Evolutionary conservation across 1,139 yeast genomes (phyloP), one percentile per base, ranked within the genome.

Genomic region (Petasospora rhodanensis): DNA sequence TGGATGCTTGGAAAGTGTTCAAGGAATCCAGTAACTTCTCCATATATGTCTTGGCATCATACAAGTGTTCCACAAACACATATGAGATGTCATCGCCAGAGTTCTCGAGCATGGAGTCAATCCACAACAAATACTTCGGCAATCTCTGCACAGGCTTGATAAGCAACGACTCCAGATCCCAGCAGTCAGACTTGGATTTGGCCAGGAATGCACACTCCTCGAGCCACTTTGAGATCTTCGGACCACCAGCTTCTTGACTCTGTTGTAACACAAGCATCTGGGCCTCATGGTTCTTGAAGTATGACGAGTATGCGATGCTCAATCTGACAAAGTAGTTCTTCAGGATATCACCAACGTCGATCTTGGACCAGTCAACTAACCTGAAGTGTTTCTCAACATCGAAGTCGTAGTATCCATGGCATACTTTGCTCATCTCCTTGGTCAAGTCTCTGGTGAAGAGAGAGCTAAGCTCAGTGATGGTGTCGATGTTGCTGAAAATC

Each of bases 401-500:
- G 11, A 40, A 15, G 3, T 43, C 34, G 21, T 40, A 9, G 24
- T 29, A 47, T 7, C 41, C 39, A 18, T 34, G 40, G n/a, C 35
- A 33, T 2, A 22, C 32, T 11, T 28, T 9, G n/a, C 30, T 24
- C 32, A 30, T 21, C 14, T 16, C 21, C 12, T 45, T 40, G 4
- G 32, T 39, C 4, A 58, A 22, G 4, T 51, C 43, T 7, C 45
- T 44, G 5, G 51, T 25, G 13, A 62, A 48, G 6, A 55, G 33
- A 10, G 42, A 39, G 36, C 62, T 58, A 11, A 63, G 40, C 2
- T 60, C 58, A 5, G 54, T 34, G 7, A 63, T 54, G 1, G 66
- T 55, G 11, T 53, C 61, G 16, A 62, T 36, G 35, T 62, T 61
- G 3, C 65, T 63, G 45, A 63, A 62, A 4, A 63, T 38, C 6